phyloP scores from a whole-genome alignment of 352 stramenopile species.

The Pythium monospermum region DNA sequence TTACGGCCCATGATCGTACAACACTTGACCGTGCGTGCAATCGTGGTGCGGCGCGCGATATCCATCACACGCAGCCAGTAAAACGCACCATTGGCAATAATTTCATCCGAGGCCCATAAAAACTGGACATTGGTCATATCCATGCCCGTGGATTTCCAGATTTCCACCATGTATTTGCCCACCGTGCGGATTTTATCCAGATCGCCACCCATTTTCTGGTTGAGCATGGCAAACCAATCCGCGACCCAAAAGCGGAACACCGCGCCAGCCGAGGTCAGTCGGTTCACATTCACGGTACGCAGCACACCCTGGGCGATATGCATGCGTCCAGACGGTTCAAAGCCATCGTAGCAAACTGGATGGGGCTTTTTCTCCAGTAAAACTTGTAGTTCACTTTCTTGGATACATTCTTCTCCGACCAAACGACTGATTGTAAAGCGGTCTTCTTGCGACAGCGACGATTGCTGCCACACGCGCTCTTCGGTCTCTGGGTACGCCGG shows the following conservation, averaged over 20 bases:
- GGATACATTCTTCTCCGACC: slow-evolving; percentile 92
- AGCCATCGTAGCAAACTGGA: slow-evolving; percentile 96
- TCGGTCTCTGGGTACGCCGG: slow-evolving; percentile 58
- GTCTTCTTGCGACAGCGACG: slow-evolving; percentile 73
- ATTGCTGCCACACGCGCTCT: slow-evolving; percentile 68
- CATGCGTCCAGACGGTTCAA: slow-evolving; percentile 98
- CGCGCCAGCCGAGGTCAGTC: slow-evolving; percentile 88
- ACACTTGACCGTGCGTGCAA: slow-evolving; percentile 96
- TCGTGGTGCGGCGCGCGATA: slow-evolving; percentile 89
- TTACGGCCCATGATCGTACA: slow-evolving; percentile 99
- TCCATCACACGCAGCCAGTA: slow-evolving; percentile 95
- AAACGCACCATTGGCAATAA: slow-evolving; percentile 82
- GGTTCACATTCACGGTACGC: slow-evolving; percentile 96
- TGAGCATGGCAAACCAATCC: slow-evolving; percentile 99
- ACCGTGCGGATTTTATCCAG: slow-evolving; percentile 96
- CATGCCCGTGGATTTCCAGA: slow-evolving; percentile 99
- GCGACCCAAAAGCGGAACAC: slow-evolving; percentile 99
- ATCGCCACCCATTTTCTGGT: slow-evolving; percentile 99
- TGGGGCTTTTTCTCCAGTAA: slow-evolving; percentile 88
- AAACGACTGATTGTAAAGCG: slow-evolving; percentile 74
- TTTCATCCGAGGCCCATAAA: slow-evolving; percentile 97
- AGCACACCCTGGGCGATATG: slow-evolving; percentile 98
- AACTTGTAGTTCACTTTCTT: slow-evolving; percentile 82
- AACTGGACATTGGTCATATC: slow-evolving; percentile 99
- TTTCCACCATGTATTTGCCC: slow-evolving; percentile 98